Evolutionary conservation across 177 flowering plant species (phyloP).

Genomic region (Tripterygium wilfordii): DNA sequence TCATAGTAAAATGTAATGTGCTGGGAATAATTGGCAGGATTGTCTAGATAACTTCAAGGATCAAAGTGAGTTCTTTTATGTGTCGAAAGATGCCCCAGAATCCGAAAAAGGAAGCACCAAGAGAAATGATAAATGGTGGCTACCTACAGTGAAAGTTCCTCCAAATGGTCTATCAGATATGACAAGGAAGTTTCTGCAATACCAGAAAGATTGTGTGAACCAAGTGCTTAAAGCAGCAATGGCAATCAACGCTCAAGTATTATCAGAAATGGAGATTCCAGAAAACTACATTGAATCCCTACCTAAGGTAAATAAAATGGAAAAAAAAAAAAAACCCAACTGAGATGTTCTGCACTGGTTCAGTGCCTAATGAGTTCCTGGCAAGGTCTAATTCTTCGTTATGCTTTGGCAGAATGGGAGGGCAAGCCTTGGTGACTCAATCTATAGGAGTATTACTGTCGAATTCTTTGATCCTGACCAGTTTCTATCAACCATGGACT

Average conservation of each 20-base stretch:
- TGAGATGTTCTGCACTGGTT: background rate
- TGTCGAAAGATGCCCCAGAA: conserved; percentile 33
- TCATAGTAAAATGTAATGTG: too few species aligned
- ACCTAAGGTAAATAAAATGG: conserved; percentile 53
- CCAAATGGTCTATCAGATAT: conserved; percentile 51
- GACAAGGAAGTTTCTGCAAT: conserved; percentile 51
- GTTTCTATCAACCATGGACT: conserved; percentile 46
- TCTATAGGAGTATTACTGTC: conserved; percentile 57
- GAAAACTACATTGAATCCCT: conserved; percentile 66
- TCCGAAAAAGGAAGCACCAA: conserved; percentile 26
- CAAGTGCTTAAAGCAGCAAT: conserved; percentile 75
- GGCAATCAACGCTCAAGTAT: conserved; percentile 71
- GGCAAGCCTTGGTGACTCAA: conserved; percentile 56
- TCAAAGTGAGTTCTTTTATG: conserved; percentile 49
- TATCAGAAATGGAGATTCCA: conserved; percentile 72
- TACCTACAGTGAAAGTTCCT: conserved; percentile 62
- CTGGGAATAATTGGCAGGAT: too few species aligned
- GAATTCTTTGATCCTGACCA: conserved; percentile 61
- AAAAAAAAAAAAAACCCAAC: background rate
- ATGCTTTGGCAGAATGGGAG: conserved; percentile 49
- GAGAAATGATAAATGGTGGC: conserved; percentile 76
- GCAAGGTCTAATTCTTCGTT: background rate
- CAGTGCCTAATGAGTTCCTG: background rate
- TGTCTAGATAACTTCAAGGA: conserved; percentile 63
- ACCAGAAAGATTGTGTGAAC: conserved; percentile 67